Base-by-base conservation (phyloP, 2,329 filamentous ascomycete genomes). In the Penicillium sp. region DNA sequence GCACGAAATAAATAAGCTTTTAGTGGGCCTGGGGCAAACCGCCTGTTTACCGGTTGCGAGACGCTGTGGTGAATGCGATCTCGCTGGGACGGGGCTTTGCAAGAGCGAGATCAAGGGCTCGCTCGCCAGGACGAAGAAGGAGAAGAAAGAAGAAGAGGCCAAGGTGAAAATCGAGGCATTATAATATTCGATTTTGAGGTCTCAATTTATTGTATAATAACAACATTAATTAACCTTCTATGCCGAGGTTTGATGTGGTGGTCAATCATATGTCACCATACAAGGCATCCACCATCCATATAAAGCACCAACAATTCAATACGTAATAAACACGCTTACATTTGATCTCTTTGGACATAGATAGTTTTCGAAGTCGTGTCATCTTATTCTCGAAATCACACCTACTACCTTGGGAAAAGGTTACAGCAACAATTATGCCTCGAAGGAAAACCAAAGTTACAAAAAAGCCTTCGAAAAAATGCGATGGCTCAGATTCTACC, bases 1-100 rank as follows among this genome's bases (percentile, higher is more conserved):
- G 92, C 88, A 90, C 71, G 90, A 96, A 73, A 95, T 97, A 71
- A 97, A 97, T 72, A 86, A 87, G 75, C 74, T 96, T 71, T 80
- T 97, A 40, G 92, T 97, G 30, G 92, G 92, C 0, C 80, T 96
- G 60, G 92, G 92, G 0, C 92, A 97, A 80, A 90, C 86, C 1
- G 85, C 94, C 21, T 97, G 92, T 69, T 76, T 91, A 61, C 91
- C 91, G 0, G 83, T 93, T 1, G 90, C 89, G 0, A 80, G 87
- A 61, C 84, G 82, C 63, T 99, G 94, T 74, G 91, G 90, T 18
- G 87, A 94, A 49, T 99, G 94, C 74, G 88, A 89, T 61, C 74
- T 97, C 49, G 90, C 90, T 0, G 77, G 88, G 20, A 79, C 79
- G 30, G 90, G 90, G 3, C 72, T 97, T 58, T 99, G 94, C 74